These are phyloP conservation scores for Triticum aestivum DNA, from an alignment of 176 grass and related monocot species.

Conservation along the genomic window DNA sequence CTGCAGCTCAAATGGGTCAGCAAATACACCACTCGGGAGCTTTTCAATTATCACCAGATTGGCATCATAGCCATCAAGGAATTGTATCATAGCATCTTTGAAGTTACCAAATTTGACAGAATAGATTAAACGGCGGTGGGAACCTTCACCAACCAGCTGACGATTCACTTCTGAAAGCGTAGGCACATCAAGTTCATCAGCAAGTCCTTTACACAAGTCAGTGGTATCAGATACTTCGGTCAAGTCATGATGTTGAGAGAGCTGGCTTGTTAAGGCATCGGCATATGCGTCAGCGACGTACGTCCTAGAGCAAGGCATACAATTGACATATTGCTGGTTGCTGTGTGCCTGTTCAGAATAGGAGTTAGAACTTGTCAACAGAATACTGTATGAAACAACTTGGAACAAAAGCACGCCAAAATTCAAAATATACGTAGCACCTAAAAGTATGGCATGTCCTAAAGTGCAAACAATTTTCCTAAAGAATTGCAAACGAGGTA, in stretches of 20 bases:
- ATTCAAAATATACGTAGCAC: not conserved
- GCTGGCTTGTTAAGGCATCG: not conserved
- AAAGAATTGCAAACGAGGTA: not conserved
- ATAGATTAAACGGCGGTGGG: slow-evolving; percentile 71
- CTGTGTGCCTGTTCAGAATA: slow-evolving; percentile 18
- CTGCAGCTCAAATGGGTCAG: slow-evolving; percentile 89
- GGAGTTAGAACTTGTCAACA: not conserved
- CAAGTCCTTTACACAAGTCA: slow-evolving; percentile 40
- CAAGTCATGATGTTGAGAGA: slow-evolving; percentile 23
- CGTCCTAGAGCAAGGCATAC: slow-evolving; percentile 42
- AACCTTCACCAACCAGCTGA: slow-evolving; percentile 76
- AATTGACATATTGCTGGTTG: slow-evolving; percentile 14
- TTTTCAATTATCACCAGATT: slow-evolving; percentile 69
- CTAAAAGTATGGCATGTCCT: not conserved
- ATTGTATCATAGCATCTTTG: slow-evolving; percentile 30
- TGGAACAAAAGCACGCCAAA: not conserved
- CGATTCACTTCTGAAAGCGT: slow-evolving; percentile 31
- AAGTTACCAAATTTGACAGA: slow-evolving; percentile 42
- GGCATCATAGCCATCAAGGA: slow-evolving; percentile 49
- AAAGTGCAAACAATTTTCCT: not conserved
- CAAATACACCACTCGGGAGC: slow-evolving; percentile 71
- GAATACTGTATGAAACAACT: not conserved
- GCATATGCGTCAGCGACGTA: slow-evolving; percentile 38
- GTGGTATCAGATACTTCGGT: slow-evolving; percentile 19
- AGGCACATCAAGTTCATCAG: slow-evolving; percentile 25